Evolutionary conservation across 1,284 basidiomycete species (phyloP).

Genomic region (Amylostereum areolatum): DNA sequence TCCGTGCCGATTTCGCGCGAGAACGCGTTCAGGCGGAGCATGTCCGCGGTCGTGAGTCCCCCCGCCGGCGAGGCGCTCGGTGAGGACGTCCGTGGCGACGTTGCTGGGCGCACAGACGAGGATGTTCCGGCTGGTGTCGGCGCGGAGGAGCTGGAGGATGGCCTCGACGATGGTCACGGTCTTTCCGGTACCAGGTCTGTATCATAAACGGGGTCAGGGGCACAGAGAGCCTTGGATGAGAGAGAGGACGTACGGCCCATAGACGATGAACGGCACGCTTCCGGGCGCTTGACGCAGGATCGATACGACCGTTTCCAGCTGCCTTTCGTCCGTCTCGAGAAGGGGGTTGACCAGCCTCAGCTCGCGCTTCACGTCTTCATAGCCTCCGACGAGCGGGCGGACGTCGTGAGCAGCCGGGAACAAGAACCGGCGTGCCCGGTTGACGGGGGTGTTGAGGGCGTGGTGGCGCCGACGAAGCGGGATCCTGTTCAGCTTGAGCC

Average conservation of each 20-base stretch:
- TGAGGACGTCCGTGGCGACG: slow-evolving; percentile 25
- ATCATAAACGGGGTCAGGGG: neutral
- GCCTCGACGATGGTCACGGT: slow-evolving; percentile 41
- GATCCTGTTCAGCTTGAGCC: neutral
- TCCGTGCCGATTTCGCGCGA: slow-evolving; percentile 29
- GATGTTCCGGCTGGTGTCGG: slow-evolving; percentile 19
- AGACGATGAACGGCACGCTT: slow-evolving; percentile 46
- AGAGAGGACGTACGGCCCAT: slow-evolving; percentile 39
- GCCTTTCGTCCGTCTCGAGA: slow-evolving; percentile 35
- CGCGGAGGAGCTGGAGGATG: slow-evolving; percentile 10
- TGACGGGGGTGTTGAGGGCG: neutral
- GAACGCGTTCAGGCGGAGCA: slow-evolving; percentile 44
- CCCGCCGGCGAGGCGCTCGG: slow-evolving; percentile 27
- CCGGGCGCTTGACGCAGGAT: slow-evolving; percentile 41
- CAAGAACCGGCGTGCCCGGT: slow-evolving; percentile 37
- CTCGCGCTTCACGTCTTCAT: no score
- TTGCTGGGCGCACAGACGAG: slow-evolving; percentile 37
- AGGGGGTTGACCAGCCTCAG: slow-evolving; percentile 22
- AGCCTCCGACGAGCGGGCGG: no score
- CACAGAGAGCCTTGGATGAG: neutral
- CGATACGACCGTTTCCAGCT: slow-evolving; percentile 39
- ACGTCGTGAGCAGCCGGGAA: slow-evolving; percentile 17
- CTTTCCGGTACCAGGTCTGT: slow-evolving; percentile 58
- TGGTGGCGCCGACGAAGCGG: neutral
- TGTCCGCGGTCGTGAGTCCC: slow-evolving; percentile 22